phyloP scores from a whole-genome alignment of 2,329 filamentous ascomycete genomes.

The Arthrinium puccinioides region DNA sequence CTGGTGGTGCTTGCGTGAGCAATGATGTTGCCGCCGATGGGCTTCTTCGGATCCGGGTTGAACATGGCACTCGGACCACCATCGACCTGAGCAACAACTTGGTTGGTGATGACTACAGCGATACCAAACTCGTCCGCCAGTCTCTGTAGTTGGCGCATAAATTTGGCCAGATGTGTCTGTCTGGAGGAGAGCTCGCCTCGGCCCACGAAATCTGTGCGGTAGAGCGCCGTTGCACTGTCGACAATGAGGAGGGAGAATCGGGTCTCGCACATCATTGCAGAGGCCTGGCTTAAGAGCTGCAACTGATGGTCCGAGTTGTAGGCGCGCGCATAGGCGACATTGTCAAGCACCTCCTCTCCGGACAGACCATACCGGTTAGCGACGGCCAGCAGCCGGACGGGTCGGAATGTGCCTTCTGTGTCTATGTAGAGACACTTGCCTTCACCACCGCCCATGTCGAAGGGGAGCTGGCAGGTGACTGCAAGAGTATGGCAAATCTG shows the following conservation, averaged over 20 bases:
- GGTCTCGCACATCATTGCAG: slow-evolving; percentile 99
- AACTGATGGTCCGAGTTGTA: slow-evolving; percentile 99
- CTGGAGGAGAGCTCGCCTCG: slow-evolving; percentile 92
- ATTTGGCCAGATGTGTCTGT: slow-evolving; percentile 83
- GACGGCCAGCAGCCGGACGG: slow-evolving; percentile 82
- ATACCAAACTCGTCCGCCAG: slow-evolving; percentile 85
- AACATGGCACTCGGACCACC: slow-evolving; percentile 96
- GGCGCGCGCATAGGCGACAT: slow-evolving; percentile 93
- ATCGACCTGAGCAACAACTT: slow-evolving; percentile 96
- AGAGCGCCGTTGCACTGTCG: slow-evolving; percentile 90
- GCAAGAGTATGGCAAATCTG: slow-evolving; percentile 98
- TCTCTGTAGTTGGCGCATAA: slow-evolving; percentile 76
- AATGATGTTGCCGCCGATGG: slow-evolving; percentile 97
- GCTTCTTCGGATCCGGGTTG: slow-evolving; percentile 98
- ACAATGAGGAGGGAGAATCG: slow-evolving; percentile 93
- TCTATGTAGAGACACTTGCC: slow-evolving; percentile 98
- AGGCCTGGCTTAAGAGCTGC: slow-evolving; percentile 87
- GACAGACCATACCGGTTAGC: slow-evolving; percentile 92
- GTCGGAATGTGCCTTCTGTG: slow-evolving; percentile 94
- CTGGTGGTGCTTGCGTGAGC: slow-evolving; percentile 94
- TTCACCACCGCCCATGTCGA: slow-evolving; percentile 98
- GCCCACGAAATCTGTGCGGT: slow-evolving; percentile 94
- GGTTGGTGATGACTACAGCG: slow-evolving; percentile 96
- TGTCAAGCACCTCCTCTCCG: slow-evolving; percentile 95
- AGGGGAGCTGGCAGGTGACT: slow-evolving; percentile 93